Conservation (phyloP, 768 basidiomycete species). For the Suillus variegatus region DNA sequence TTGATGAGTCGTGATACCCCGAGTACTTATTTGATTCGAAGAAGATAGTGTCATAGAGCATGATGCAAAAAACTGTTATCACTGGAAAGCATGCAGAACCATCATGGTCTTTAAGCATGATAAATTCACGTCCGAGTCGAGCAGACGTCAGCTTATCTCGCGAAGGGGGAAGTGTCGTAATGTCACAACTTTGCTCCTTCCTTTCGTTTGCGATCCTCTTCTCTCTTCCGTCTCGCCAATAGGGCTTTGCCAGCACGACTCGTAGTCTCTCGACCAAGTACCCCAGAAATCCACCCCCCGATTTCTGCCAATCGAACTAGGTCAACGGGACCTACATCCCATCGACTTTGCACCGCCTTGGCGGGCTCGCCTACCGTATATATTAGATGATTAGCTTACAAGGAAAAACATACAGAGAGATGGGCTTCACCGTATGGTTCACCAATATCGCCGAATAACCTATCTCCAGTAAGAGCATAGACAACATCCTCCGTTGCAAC, state of each 20-base stretch:
- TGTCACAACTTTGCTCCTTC: slow-evolving; percentile 2
- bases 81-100: background rate
- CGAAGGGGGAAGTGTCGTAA: background rate
- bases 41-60: background rate
- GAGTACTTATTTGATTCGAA: background rate
- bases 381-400: background rate
- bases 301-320: slow-evolving; percentile 70
- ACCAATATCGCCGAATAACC: slow-evolving; percentile 54
- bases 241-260: slow-evolving; percentile 80
- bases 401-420: too few species aligned
- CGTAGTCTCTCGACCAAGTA: slow-evolving; percentile 64
- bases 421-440: slow-evolving; percentile 14
- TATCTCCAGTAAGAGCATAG: slow-evolving; percentile 72
- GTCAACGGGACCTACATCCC: slow-evolving; percentile 46
- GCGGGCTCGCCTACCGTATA: background rate
- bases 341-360: slow-evolving; percentile 10
- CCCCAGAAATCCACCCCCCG: slow-evolving; percentile 80
- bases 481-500: slow-evolving; percentile 92
- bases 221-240: slow-evolving; percentile 48
- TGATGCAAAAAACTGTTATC: background rate
- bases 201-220: slow-evolving; percentile 15
- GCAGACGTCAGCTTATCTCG: background rate
- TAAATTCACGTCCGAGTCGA: background rate
- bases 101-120: background rate
- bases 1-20: background rate